A percentile compares a stretch with the other conserved stretches of the same genome.
Evolutionary conservation across 768 basidiomycete species (phyloP).

Genomic region (Asterophora lycoperdoides): DNA sequence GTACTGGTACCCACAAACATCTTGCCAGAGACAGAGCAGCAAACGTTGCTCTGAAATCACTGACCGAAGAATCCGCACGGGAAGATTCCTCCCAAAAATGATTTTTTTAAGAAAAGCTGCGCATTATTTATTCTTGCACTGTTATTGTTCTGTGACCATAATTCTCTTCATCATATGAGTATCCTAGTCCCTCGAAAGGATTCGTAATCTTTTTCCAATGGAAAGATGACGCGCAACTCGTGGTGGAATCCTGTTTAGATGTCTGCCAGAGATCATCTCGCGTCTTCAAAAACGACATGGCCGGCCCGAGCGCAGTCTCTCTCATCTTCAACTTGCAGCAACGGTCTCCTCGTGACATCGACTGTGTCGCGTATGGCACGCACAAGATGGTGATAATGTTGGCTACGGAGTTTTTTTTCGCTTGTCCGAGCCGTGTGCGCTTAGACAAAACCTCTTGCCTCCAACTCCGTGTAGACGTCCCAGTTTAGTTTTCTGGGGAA

Average conservation of each 20-base stretch:
- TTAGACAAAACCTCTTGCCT: neutral
- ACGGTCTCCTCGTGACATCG: slow-evolving; percentile 10
- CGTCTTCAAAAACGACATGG: slow-evolving; percentile 6
- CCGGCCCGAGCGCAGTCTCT: slow-evolving; percentile 13
- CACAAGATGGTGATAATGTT: neutral
- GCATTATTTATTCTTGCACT: slow-evolving; percentile 2
- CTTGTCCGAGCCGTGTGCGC: slow-evolving; percentile 3
- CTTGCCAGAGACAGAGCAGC: slow-evolving; percentile 45
- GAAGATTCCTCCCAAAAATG: neutral
- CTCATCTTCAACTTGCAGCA: slow-evolving; percentile 8
- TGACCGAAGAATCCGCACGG: slow-evolving; percentile 24
- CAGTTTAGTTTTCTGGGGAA: no score
- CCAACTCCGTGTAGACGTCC: slow-evolving; percentile 11
- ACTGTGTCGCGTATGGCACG: slow-evolving; percentile 5
- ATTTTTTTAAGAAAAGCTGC: neutral
- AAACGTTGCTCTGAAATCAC: slow-evolving; percentile 37
- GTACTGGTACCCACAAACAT: slow-evolving; percentile 48
- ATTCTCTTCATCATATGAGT: neutral
- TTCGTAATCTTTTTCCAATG: no score
- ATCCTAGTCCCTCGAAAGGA: neutral
- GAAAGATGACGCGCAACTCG: slow-evolving; percentile 9
- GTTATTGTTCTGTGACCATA: neutral
- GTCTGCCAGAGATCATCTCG: slow-evolving; percentile 7
- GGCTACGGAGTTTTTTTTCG: slow-evolving; percentile 7
- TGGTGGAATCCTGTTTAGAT: slow-evolving; percentile 11